Evolutionary conservation across 2,329 filamentous ascomycete species (phyloP).

Genomic region (Lasiodiplodia gonubiensis): DNA sequence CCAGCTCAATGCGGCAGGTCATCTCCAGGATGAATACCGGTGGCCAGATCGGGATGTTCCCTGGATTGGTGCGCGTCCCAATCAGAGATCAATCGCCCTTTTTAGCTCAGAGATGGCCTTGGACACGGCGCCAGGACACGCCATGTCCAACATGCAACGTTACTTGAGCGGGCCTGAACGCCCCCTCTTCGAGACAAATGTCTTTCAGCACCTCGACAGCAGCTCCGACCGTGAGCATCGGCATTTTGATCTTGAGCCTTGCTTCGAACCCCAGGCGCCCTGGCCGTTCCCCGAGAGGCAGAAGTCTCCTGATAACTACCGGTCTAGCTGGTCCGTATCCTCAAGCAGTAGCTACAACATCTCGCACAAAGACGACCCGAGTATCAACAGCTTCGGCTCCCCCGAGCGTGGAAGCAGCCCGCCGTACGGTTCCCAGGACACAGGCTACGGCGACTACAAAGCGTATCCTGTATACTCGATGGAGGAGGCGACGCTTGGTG

Average conservation of each 20-base stretch:
- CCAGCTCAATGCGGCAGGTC: slow-evolving; percentile 30
- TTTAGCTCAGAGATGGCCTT: slow-evolving; percentile 34
- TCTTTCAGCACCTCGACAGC: slow-evolving; percentile 38
- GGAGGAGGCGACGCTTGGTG: slow-evolving; percentile 17
- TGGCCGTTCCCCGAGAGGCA: slow-evolving; percentile 37
- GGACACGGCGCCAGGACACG: slow-evolving; percentile 33
- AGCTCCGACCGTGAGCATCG: slow-evolving; percentile 31
- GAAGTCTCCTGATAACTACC: slow-evolving; percentile 40
- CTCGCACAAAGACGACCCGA: slow-evolving; percentile 39
- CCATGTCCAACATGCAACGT: slow-evolving; percentile 41
- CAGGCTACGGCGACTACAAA: slow-evolving; percentile 10
- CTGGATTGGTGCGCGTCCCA: slow-evolving; percentile 21
- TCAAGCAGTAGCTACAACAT: slow-evolving; percentile 38
- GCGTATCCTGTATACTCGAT: slow-evolving; percentile 13
- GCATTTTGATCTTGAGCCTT: slow-evolving; percentile 29
- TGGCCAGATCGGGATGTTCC: slow-evolving; percentile 31
- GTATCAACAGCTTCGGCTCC: slow-evolving; percentile 34
- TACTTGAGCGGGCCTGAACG: slow-evolving; percentile 40
- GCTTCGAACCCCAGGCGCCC: slow-evolving; percentile 32
- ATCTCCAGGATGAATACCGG: slow-evolving; percentile 17
- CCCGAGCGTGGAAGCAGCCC: slow-evolving; percentile 17
- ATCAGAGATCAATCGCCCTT: slow-evolving; percentile 32
- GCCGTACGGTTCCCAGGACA: slow-evolving; percentile 9
- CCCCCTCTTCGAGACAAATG: slow-evolving; percentile 36
- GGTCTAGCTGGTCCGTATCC: slow-evolving; percentile 38